These are phyloP conservation scores for Bipolaris zeicola DNA, from an alignment of 2,329 filamentous ascomycete species.

Conservation along the genomic window DNA sequence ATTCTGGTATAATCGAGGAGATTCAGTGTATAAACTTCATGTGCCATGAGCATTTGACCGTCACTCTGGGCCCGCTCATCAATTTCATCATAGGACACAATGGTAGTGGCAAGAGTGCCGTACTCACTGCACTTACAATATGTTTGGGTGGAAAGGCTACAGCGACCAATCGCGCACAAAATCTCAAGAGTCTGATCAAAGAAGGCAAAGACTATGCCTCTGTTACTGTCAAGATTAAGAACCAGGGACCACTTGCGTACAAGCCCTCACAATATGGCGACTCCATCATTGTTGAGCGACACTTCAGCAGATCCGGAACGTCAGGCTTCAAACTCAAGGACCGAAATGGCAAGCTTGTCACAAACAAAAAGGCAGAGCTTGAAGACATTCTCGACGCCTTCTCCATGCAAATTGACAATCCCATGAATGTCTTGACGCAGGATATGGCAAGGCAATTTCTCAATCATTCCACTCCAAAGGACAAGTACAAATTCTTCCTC, in stretches of 20 bases:
- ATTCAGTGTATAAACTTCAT: conserved; percentile 93
- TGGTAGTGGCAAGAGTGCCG: conserved; percentile 95
- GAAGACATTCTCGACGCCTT: conserved; percentile 95
- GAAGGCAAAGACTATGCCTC: conserved; percentile 74
- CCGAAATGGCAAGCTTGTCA: conserved; percentile 70
- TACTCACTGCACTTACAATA: conserved; percentile 88
- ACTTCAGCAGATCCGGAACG: conserved; percentile 75
- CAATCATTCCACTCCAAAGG: conserved; percentile 76
- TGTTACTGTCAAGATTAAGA: conserved; percentile 87
- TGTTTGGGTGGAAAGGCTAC: conserved; percentile 95
- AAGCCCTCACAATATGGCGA: conserved; percentile 81
- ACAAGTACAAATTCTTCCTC: conserved; percentile 97
- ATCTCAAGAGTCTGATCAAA: conserved; percentile 88
- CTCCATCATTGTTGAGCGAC: conserved; percentile 86
- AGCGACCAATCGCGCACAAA: conserved; percentile 88
- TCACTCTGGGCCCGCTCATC: conserved; percentile 88
- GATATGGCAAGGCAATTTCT: conserved; percentile 94
- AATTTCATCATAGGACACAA: conserved; percentile 99
- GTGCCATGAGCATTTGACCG: conserved; percentile 84
- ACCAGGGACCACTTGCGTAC: conserved; percentile 83
- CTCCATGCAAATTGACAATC: conserved; percentile 93
- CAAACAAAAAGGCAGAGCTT: conserved; percentile 82
- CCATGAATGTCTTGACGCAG: conserved; percentile 92
- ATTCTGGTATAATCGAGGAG: conserved; percentile 85
- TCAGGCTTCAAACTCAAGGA: conserved; percentile 90